Evolutionary conservation across 208 protist genomes (phyloP).

Genomic region (Angomonas desouzai): DNA sequence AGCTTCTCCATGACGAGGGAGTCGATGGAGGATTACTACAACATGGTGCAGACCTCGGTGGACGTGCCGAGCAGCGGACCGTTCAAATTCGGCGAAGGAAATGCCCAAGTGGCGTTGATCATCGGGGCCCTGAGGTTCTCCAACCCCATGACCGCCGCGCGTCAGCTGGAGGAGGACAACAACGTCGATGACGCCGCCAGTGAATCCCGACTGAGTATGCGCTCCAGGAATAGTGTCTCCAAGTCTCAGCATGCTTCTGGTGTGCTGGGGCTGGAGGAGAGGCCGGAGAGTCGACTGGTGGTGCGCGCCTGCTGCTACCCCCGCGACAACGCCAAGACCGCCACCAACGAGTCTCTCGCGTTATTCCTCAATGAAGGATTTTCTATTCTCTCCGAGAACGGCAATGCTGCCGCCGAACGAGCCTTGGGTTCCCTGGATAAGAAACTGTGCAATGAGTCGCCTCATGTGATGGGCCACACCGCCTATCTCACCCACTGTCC

Average conservation of each 20-base stretch:
- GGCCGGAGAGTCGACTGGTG: background rate
- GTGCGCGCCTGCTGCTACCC: conserved; percentile 5
- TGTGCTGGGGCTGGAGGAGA: background rate
- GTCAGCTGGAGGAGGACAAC: background rate
- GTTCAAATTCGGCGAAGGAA: conserved; percentile 53
- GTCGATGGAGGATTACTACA: conserved; percentile 52
- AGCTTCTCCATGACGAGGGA: conserved; percentile 52
- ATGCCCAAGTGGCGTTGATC: conserved; percentile 40
- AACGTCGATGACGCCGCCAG: background rate
- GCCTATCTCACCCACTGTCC: conserved; percentile 32
- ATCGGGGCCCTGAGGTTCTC: conserved; percentile 10
- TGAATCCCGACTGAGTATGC: background rate
- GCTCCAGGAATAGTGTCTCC: background rate
- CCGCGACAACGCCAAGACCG: background rate
- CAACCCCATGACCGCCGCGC: background rate
- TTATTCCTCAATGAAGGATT: conserved; percentile 2
- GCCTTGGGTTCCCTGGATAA: conserved; percentile 1
- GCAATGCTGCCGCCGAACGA: background rate
- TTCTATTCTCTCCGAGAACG: background rate
- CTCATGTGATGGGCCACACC: conserved; percentile 35
- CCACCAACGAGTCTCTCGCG: conserved; percentile 8
- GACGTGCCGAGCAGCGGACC: conserved; percentile 41
- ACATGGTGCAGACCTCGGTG: conserved; percentile 18
- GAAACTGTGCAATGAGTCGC: background rate
- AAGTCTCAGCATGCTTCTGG: background rate